Conservation (phyloP, 140 eudicot genomes). For the Cichorium intybus region DNA sequence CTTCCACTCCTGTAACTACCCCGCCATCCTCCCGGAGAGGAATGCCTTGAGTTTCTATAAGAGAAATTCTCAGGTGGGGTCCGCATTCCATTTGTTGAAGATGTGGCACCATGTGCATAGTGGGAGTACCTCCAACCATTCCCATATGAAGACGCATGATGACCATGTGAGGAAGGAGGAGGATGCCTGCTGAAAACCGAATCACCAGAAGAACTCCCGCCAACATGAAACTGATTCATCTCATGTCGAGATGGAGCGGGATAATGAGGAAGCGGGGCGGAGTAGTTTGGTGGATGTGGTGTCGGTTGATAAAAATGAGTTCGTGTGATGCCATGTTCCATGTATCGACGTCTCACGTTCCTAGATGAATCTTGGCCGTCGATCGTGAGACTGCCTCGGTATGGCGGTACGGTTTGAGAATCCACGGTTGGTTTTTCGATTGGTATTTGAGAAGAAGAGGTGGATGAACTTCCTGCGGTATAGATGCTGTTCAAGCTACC, state of each 20-base stretch:
- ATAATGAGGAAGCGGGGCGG: constrained; percentile 23
- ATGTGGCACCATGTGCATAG: constrained; percentile 35
- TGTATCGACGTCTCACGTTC: constrained; percentile 52
- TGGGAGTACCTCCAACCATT: constrained; percentile 36
- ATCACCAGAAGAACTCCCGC: constrained; percentile 33
- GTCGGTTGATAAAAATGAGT: constrained; percentile 41
- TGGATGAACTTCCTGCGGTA: constrained; percentile 46
- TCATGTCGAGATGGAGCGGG: constrained; percentile 35
- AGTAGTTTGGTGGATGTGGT: constrained; percentile 13
- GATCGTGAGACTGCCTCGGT: constrained; percentile 37
- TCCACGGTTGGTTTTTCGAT: constrained; percentile 36
- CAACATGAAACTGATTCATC: constrained; percentile 34
- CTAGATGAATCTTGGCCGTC: constrained; percentile 40
- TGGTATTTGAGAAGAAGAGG: constrained; percentile 44
- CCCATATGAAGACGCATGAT: constrained; percentile 37
- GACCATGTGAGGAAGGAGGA: constrained; percentile 37
- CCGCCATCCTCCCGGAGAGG: constrained; percentile 42
- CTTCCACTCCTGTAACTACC: constrained; percentile 51
- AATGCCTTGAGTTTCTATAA: constrained; percentile 43
- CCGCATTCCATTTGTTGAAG: constrained; percentile 27
- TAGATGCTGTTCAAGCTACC: constrained; percentile 33
- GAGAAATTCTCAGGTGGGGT: constrained; percentile 27
- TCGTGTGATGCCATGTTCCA: constrained; percentile 36
- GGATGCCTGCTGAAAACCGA: constrained; percentile 24
- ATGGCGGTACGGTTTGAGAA: constrained; percentile 30